Base-by-base conservation (phyloP, 1,284 basidiomycete species). In the Ceratobasidium sp. region DNA sequence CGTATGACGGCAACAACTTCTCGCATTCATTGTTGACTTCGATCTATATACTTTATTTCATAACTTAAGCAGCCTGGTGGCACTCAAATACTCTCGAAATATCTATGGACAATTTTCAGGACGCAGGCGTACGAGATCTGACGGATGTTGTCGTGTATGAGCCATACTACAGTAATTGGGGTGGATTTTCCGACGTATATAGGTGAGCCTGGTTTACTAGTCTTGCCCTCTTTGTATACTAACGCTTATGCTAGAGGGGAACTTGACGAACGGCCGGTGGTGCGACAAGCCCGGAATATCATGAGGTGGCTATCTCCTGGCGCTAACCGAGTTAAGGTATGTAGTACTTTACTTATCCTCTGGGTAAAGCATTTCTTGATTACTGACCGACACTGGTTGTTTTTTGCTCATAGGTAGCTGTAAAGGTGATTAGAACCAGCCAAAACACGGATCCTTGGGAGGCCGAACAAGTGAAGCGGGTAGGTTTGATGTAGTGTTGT, bases 111-210 rank as follows among this genome's bases (percentile, higher is more conserved):
- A 28, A 12, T 28, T 28, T 66, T 6, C 44, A 28, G 13, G n/a
- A 48, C 33, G 44, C 50, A 9, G 40, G 52, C n/a, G 67, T 56
- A 17, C 52, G 38, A 42, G 67, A 69, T 26, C n/a, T 69, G 38
- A 69, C 67, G 6, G 52, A 52, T 17, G 42, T 57, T 15, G 54
- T 56, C 52, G 20, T 44, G 26, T 13, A 52, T 5, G 67, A 56
- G 17, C 15, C 50, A 23, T 40, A 44, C 20, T 46, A 46, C 20
- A 54, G 10, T 17, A 20, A 20, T 15, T 20, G n/a, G 3, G 66
- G 66, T 7, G 66, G 66, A 20, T 68, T 68, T 38, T 68, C 66
- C n/a, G 66, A 68, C 20, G 52, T 68, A n/a, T 68, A 68, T 28
- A 54, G 20, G 66, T 68, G 26, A 54, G 46, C 13, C 20, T 15